Evolutionary conservation across 2,329 filamentous ascomycete species (phyloP), one percentile per base, ranked within the genome.

Genomic region (Sarocladium strictum): DNA sequence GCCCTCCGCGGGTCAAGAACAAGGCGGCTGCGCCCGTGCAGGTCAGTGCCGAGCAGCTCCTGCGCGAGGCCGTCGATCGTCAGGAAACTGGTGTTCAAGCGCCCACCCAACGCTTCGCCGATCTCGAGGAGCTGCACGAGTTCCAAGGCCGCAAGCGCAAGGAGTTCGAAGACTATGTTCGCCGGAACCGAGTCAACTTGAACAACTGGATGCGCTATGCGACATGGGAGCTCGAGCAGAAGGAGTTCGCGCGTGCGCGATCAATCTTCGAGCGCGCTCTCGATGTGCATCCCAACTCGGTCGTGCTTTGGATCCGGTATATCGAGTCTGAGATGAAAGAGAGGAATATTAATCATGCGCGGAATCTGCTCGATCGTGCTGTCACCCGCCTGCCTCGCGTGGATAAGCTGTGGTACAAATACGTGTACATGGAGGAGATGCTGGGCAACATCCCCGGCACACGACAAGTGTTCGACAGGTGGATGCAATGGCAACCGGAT

Each of bases 181-280:
- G 91, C 60, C 88, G 94, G 60, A 97, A 97, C 68, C 78, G 93
- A 65, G 81, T 97, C 68, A 96, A 95, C 67, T 91, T 97, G 80
- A 96, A 96, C 77, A 97, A 97, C 72, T 99, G 94, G 94, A 90
- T 94, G 80, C 89, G 92, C 65, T 99, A 99, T 78, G 93, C 94
- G 55, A 84, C 89, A 63, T 99, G 92, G 90, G 94, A 99, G 75
- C 80, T 97, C 57, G 93, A 99, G 69, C 94, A 99, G 74, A 97
- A 97, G 72, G 94, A 99, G 74, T 97, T 90, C 71, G 85, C 87
- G 54, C 87, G 94, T 54, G 94, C 94, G 27, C 81, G 94, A 40
- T 95, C 89, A 52, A 86, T 99, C 65, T 99, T 97, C 64, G 94
- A 99, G 75, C 84, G 94, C 62, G 93, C 93, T 51, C 79, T 99